Evolutionary conservation across 2,329 filamentous ascomycete species (phyloP).

Genomic region (Arthrobotrys pseudoclavata): DNA sequence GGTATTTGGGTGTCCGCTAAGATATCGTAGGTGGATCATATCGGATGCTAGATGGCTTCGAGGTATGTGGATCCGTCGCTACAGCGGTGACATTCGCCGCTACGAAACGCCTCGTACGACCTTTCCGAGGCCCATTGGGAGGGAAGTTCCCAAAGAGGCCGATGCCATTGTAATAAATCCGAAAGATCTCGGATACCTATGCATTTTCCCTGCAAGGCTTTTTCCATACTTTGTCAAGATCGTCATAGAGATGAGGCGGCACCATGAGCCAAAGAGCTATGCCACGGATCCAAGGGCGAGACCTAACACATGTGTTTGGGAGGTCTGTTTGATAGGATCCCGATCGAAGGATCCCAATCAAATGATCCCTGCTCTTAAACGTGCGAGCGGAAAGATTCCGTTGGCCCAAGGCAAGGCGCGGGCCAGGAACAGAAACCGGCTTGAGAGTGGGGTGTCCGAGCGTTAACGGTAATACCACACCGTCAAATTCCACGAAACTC

Average conservation of each 20-base stretch:
- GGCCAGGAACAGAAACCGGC: slow-evolving; percentile 56
- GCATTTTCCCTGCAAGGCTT: slow-evolving; percentile 17
- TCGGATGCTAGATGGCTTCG: slow-evolving; percentile 3
- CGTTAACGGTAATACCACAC: slow-evolving; percentile 48
- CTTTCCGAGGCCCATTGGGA: neutral
- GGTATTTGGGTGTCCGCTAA: slow-evolving; percentile 23
- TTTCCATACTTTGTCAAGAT: slow-evolving; percentile 11
- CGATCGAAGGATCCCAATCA: slow-evolving; percentile 43
- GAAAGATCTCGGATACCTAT: slow-evolving; percentile 17
- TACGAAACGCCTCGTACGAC: slow-evolving; percentile 8
- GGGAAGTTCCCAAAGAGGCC: neutral
- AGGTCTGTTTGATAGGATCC: slow-evolving; percentile 14
- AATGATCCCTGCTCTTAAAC: slow-evolving; percentile 34
- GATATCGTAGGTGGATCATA: slow-evolving; percentile 18
- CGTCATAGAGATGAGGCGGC: slow-evolving; percentile 4
- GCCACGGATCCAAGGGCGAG: slow-evolving; percentile 13
- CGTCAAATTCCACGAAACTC: slow-evolving; percentile 6
- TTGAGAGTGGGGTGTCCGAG: slow-evolving; percentile 49
- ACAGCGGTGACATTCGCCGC: no score
- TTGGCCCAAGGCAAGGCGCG: slow-evolving; percentile 37
- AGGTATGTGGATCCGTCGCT: slow-evolving; percentile 1
- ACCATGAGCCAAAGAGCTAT: neutral
- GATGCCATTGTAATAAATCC: slow-evolving; percentile 1
- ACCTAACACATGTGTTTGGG: slow-evolving; percentile 12
- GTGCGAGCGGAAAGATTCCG: slow-evolving; percentile 48